These are phyloP conservation scores for Penicillium silybi DNA, from an alignment of 495 filamentous ascomycete genomes.

Conservation along the genomic window DNA sequence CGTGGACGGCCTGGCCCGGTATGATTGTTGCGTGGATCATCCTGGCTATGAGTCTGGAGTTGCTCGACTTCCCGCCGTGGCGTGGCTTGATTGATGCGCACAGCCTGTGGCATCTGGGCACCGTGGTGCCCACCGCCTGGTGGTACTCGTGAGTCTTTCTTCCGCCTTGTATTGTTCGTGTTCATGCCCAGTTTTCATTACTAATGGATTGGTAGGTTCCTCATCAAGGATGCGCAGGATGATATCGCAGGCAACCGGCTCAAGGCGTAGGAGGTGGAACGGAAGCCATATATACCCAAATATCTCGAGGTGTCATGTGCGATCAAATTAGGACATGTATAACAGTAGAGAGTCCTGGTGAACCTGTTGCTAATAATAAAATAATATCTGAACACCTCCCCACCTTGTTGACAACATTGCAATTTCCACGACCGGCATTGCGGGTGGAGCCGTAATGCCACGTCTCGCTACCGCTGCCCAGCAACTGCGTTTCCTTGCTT, in stretches of 20 bases:
- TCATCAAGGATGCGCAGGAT: conserved; percentile 73
- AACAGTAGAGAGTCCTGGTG: conserved; percentile 14
- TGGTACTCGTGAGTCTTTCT: conserved; percentile 83
- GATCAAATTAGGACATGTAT: conserved; percentile 5
- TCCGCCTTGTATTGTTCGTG: background rate
- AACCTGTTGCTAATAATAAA: conserved; percentile 11
- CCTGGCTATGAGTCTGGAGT: conserved; percentile 88
- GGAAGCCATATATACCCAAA: background rate
- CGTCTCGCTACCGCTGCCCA: background rate
- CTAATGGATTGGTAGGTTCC: conserved; percentile 54
- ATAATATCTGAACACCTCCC: conserved; percentile 6
- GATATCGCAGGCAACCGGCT: conserved; percentile 56
- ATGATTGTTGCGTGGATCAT: conserved; percentile 91
- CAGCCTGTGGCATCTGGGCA: conserved; percentile 92
- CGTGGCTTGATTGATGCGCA: conserved; percentile 86
- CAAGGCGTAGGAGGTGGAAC: conserved; percentile 37
- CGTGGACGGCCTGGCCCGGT: conserved; percentile 88
- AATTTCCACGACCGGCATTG: conserved; percentile 14
- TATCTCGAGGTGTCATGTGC: background rate
- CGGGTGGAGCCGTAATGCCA: conserved; percentile 14
- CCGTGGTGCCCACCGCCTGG: conserved; percentile 81
- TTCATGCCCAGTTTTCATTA: conserved; percentile 1
- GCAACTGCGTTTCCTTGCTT: background rate
- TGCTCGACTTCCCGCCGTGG: conserved; percentile 89
- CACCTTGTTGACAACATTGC: background rate